Conservation (phyloP, 306 rosid genomes). For the Glycyrrhiza uralensis region DNA sequence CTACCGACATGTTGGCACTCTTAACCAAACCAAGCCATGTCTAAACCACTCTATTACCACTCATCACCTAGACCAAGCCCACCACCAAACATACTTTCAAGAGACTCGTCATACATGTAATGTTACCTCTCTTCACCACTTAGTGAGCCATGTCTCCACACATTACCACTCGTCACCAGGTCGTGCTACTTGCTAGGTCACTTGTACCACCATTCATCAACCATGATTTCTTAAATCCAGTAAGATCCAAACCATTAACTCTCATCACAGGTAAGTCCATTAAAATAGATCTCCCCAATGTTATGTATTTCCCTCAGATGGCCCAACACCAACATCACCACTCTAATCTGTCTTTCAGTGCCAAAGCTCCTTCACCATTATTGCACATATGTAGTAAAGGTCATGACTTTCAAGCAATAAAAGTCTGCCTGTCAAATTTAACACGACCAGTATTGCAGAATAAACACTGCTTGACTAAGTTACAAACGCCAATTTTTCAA, state of each 20-base stretch:
- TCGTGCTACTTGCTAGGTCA: not conserved
- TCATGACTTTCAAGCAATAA: not conserved
- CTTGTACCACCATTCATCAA: not conserved
- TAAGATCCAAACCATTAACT: not conserved
- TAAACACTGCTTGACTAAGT: not conserved
- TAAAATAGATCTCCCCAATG: not conserved
- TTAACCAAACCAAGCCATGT: not conserved
- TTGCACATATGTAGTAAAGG: not conserved
- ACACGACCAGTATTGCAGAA: not conserved
- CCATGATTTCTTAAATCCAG: not conserved
- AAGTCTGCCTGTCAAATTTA: no score
- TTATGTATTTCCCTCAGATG: not conserved
- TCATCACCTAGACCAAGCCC: not conserved
- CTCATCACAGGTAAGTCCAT: not conserved
- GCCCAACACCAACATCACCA: not conserved
- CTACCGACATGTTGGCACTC: not conserved
- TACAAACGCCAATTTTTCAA: conserved; percentile 1
- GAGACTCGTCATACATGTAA: not conserved
- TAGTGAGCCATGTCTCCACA: not conserved
- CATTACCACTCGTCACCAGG: not conserved
- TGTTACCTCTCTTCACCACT: not conserved
- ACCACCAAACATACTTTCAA: not conserved
- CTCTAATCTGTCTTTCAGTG: not conserved
- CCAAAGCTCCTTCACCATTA: not conserved
- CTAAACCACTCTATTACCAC: not conserved